These are phyloP conservation scores for Boletus rufocinnamomeus DNA, from an alignment of 768 basidiomycete species.

Conservation along the genomic window DNA sequence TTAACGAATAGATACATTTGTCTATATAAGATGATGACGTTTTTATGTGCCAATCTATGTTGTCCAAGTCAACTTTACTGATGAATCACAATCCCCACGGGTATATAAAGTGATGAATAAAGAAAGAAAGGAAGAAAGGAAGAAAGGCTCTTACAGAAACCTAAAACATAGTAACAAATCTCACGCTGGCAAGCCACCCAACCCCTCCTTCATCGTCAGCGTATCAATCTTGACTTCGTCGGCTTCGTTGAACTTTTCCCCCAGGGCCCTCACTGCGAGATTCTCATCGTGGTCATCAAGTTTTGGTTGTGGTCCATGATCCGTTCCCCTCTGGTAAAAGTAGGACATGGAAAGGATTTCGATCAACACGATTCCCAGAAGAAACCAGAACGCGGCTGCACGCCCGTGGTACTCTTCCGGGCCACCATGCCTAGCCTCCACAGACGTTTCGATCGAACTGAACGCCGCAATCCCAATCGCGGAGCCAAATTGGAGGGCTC, in stretches of 20 bases:
- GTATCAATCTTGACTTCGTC: background rate
- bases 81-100: background rate
- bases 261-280: background rate
- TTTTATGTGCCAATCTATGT: background rate
- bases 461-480: slow-evolving; percentile 53
- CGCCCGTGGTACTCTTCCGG: slow-evolving; percentile 40
- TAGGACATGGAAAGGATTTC: slow-evolving; percentile 35
- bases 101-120: background rate
- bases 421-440: slow-evolving; percentile 39
- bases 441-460: slow-evolving; percentile 48
- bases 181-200: background rate
- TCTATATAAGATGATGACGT: background rate
- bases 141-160: background rate
- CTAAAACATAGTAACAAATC: background rate
- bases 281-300: background rate
- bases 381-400: slow-evolving; percentile 48
- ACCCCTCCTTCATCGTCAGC: background rate
- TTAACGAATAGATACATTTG: background rate
- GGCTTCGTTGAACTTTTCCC: background rate
- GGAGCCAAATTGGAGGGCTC: slow-evolving; percentile 52
- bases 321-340: slow-evolving; percentile 37
- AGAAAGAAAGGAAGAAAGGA: background rate
- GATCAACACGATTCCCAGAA: slow-evolving; percentile 39
- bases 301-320: slow-evolving; percentile 8
- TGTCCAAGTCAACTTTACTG: background rate